Evolutionary conservation across 441 rosid species (phyloP).

Genomic region (Capsella rubella): DNA sequence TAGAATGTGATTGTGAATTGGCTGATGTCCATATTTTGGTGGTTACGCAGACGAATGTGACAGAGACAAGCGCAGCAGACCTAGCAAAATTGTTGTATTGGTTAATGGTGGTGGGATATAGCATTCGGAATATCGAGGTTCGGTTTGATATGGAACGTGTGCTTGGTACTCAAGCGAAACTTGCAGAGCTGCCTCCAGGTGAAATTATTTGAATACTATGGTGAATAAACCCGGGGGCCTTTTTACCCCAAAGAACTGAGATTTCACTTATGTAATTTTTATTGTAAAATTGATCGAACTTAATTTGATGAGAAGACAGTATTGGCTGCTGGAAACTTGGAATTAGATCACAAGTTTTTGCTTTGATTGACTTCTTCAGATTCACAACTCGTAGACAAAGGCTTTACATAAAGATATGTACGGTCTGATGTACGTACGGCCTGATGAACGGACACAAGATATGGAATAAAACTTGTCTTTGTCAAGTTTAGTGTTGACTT

Average conservation of each 20-base stretch:
- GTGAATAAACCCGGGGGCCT: background rate
- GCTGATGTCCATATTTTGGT: conserved; percentile 29
- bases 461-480: background rate
- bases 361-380: background rate
- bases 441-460: background rate
- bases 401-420: background rate
- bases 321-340: background rate
- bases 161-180: conserved; percentile 78
- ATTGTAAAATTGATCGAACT: conserved; percentile 19
- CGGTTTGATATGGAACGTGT: conserved; percentile 97
- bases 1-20: background rate
- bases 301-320: conserved; percentile 7
- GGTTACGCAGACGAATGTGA: conserved; percentile 64
- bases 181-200: conserved; percentile 89
- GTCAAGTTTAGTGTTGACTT: background rate
- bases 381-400: background rate
- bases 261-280: conserved; percentile 26
- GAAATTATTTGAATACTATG: conserved; percentile 57
- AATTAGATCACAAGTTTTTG: background rate
- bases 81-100: conserved; percentile 89
- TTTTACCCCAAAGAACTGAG: conserved; percentile 20
- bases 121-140: conserved; percentile 95
- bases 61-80: conserved; percentile 86
- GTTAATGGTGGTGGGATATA: conserved; percentile 97
- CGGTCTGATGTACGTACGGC: background rate